Conservation (phyloP, 2,329 filamentous ascomycete species). For the Fusarium pilosicola region DNA sequence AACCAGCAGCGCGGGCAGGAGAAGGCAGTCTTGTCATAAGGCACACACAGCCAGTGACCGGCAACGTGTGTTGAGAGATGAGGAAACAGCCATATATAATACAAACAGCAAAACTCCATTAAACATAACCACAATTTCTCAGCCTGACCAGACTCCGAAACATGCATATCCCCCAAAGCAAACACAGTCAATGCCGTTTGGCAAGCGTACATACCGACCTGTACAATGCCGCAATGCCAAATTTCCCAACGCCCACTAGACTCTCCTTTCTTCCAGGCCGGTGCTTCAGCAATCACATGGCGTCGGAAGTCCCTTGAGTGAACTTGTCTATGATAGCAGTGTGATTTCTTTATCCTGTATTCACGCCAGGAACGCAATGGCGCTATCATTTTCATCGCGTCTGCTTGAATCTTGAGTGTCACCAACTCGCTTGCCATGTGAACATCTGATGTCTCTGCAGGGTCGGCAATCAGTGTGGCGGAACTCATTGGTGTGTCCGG, state of each 20-base stretch:
- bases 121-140: not conserved
- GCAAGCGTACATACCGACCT: not conserved
- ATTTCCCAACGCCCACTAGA: not conserved
- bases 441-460: not conserved
- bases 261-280: not conserved
- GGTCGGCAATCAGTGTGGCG: accelerated
- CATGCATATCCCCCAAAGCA: not conserved
- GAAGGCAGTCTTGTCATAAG: not conserved
- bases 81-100: not conserved
- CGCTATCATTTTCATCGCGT: not conserved
- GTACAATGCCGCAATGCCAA: not conserved
- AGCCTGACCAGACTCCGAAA: not conserved
- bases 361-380: not conserved
- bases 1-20: not conserved
- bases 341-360: too few species aligned
- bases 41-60: not conserved
- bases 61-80: not conserved
- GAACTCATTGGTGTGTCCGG: not conserved
- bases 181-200: not conserved
- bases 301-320: not conserved
- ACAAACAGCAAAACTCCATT: not conserved
- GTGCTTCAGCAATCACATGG: not conserved
- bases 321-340: not conserved
- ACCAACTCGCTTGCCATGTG: not conserved
- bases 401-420: not conserved